These are phyloP conservation scores for Annulohypoxylon truncatum DNA, from an alignment of 2,329 filamentous ascomycete species.

Conservation along the genomic window DNA sequence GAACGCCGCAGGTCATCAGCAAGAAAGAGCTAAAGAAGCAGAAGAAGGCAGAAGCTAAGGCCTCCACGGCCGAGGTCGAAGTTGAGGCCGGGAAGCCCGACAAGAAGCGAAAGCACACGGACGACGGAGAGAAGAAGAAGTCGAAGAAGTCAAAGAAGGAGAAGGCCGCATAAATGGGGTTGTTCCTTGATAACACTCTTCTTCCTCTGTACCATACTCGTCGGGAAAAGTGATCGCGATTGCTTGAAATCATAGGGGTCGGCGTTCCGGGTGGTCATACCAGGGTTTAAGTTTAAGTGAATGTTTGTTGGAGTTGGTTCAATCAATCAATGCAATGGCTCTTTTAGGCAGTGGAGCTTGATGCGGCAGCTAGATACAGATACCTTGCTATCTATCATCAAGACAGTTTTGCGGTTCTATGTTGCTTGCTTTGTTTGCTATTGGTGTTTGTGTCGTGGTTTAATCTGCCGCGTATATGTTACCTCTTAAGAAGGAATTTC, in stretches of 20 bases:
- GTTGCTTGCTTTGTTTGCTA: no score
- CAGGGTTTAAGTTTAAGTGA: constrained; percentile 31
- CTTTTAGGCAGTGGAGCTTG: constrained; percentile 28
- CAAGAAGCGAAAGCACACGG: constrained; percentile 80
- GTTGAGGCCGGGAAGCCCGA: constrained; percentile 54
- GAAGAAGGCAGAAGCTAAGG: constrained; percentile 70
- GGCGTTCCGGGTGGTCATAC: constrained; percentile 51
- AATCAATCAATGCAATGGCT: constrained; percentile 22
- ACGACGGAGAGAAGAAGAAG: constrained; percentile 68
- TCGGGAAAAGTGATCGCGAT: constrained; percentile 35
- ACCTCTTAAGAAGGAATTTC: no score
- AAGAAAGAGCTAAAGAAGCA: constrained; percentile 81
- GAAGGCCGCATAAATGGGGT: constrained; percentile 61
- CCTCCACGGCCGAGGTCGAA: constrained; percentile 57
- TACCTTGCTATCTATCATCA: constrained; percentile 20
- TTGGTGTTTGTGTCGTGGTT: neutral
- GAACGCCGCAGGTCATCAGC: constrained; percentile 74
- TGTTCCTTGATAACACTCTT: constrained; percentile 31
- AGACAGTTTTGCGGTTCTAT: constrained; percentile 21
- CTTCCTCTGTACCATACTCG: constrained; percentile 46
- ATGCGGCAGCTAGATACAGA: constrained; percentile 5
- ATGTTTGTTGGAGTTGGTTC: constrained; percentile 44
- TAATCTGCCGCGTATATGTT: no score
- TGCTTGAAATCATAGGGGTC: constrained; percentile 42
- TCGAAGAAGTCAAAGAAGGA: constrained; percentile 76